Conservation (phyloP, 129 eudicot genomes). For the Tagetes erecta region DNA sequence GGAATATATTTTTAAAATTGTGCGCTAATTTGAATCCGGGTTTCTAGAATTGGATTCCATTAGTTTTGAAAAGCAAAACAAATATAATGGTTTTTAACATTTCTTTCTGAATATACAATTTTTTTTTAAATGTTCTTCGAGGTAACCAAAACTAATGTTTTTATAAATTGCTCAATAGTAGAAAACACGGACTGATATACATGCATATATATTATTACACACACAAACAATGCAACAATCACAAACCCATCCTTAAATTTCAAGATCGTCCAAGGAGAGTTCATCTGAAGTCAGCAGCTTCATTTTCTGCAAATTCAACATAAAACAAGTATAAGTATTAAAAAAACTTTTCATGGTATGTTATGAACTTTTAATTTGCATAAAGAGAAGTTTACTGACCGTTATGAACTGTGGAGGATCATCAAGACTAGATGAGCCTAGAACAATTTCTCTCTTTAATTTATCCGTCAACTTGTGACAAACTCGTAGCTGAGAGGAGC, state of each 20-base stretch:
- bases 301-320: constrained; percentile 58
- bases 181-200: constrained; percentile 12
- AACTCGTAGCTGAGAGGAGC: constrained; percentile 60
- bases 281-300: constrained; percentile 60
- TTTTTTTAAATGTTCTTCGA: background rate
- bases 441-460: constrained; percentile 71
- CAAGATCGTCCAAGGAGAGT: constrained; percentile 67
- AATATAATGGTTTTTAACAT: background rate
- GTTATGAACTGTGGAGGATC: constrained; percentile 86
- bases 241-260: constrained; percentile 42
- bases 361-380: background rate
- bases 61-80: background rate
- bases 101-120: background rate
- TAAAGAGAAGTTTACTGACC: constrained; percentile 41
- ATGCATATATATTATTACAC: constrained; percentile 26
- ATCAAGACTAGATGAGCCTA: constrained; percentile 89
- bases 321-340: background rate
- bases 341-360: background rate
- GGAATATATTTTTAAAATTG: background rate
- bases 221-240: constrained; percentile 31
- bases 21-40: background rate
- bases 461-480: constrained; percentile 77
- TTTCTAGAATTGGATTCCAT: background rate
- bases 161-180: constrained; percentile 24
- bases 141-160: constrained; percentile 2